These are phyloP conservation scores for Thielaviopsis populi DNA, from an alignment of 2,329 filamentous ascomycete species.

Conservation along the genomic window DNA sequence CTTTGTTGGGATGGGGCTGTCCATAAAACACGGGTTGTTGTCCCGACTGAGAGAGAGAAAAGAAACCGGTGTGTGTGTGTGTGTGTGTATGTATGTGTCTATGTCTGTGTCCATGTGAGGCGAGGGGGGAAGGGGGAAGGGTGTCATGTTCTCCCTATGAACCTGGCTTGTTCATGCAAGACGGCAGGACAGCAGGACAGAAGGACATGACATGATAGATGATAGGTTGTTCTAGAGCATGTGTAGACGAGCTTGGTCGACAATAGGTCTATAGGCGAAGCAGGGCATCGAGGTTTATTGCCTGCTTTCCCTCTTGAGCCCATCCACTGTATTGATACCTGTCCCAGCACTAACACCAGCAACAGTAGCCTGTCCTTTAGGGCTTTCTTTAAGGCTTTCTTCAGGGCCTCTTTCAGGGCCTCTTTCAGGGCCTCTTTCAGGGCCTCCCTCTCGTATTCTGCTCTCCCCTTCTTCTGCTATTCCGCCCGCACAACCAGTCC, in stretches of 20 bases:
- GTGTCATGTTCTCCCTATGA: background rate
- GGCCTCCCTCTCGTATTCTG: background rate
- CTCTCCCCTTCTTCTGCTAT: too few species aligned
- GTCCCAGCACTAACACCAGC: too few species aligned
- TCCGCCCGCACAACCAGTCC: background rate
- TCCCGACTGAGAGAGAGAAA: background rate
- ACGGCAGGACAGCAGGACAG: background rate
- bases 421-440: background rate
- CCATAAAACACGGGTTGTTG: background rate
- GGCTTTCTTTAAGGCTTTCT: too few species aligned
- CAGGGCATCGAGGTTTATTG: background rate
- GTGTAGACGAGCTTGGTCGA: background rate
- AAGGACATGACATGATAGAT: background rate
- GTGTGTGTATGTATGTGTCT: background rate
- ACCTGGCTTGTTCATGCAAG: background rate
- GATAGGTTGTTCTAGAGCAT: background rate
- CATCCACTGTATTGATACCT: too few species aligned
- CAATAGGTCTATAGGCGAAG: background rate
- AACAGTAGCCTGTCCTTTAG: too few species aligned
- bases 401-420: too few species aligned
- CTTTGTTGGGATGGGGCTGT: background rate
- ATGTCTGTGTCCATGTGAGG: background rate
- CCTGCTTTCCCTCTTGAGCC: too few species aligned
- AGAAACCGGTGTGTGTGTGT: background rate
- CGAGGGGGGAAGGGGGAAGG: background rate